Base-by-base conservation (phyloP, 495 filamentous ascomycete genomes). In the Penicillium coprophilum region DNA sequence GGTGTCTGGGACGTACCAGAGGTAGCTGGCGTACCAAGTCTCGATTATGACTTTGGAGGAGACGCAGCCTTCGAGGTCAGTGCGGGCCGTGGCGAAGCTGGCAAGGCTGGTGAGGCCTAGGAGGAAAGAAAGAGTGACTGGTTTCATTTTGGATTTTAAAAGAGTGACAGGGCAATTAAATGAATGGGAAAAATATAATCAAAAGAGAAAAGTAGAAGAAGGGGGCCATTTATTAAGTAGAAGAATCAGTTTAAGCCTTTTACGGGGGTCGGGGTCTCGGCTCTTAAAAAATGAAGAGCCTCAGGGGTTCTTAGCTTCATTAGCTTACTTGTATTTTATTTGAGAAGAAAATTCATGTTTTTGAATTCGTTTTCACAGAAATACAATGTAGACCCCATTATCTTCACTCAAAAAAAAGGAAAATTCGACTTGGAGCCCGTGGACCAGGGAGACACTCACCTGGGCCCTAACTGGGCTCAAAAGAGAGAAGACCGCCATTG, bases 1-100 rank as follows among this genome's bases (percentile, higher is more conserved):
- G 19, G 71, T 80, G 54, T 63, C 74, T 0, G 82, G 82, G 53
- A 82, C 77, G 62, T 79, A 85, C 69, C 69, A 80, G 69, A 79
- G 71, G 40, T 77, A 57, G 57, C 69, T 77, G 46, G 74, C 74
- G 47, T 77, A 75, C 51, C 66, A 68, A 41, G 69, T 59, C 1
- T 38, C 34, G 51, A 70, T 59, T 36, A 57, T 61, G 36, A 68
- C 68, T 19, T 48, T 48, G 21, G 69, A 67, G 28, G 64, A 65
- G 54, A 62, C 55, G 46, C 69, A 71, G 56, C 69, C 67, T 40
- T 17, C 46, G 28, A 73, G 55, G 38, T 67, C 65, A 17, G 69
- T 73, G 44, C 67, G 63, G 53, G 69, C 71, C 20, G 46, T 38
- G 38, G 63, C 44, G 27, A 59, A 44, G 46, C 38, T 40, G 24